Evolutionary conservation across 2,329 filamentous ascomycete genomes (phyloP).

Genomic region (Blastomyces parvus): DNA sequence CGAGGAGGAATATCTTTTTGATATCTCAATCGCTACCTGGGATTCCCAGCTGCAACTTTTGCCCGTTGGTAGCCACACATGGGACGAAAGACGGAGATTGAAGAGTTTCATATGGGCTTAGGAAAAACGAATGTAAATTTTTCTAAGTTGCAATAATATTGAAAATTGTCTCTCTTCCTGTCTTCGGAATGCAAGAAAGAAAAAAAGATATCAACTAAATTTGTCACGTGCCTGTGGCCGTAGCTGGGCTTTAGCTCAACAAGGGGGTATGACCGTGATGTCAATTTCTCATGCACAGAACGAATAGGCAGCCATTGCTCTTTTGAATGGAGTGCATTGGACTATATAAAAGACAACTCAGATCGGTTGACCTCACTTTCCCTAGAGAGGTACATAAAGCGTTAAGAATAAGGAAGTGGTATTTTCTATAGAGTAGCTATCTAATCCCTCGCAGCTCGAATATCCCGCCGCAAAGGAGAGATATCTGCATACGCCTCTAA

Average conservation of each 20-base stretch:
- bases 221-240: not conserved
- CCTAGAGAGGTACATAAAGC: not conserved
- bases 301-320: not conserved
- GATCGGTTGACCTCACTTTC: not conserved
- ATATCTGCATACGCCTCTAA: constrained; percentile 2
- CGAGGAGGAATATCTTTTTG: constrained; percentile 44
- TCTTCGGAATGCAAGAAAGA: not conserved
- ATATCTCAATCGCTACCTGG: not conserved
- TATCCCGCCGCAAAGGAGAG: constrained; percentile 3
- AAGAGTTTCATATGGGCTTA: constrained; percentile 1
- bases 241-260: too few species aligned
- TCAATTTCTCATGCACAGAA: not conserved
- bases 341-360: not conserved
- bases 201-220: not conserved
- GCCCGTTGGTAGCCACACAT: not conserved
- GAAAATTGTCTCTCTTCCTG: not conserved
- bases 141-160: not conserved
- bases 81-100: not conserved
- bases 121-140: not conserved
- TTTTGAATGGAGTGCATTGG: not conserved
- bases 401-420: not conserved
- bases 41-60: not conserved
- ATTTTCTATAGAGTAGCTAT: not conserved
- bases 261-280: too few species aligned
- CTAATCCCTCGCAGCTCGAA: not conserved